Base-by-base conservation (phyloP, 768 basidiomycete species). In the Termitomyces sp. region DNA sequence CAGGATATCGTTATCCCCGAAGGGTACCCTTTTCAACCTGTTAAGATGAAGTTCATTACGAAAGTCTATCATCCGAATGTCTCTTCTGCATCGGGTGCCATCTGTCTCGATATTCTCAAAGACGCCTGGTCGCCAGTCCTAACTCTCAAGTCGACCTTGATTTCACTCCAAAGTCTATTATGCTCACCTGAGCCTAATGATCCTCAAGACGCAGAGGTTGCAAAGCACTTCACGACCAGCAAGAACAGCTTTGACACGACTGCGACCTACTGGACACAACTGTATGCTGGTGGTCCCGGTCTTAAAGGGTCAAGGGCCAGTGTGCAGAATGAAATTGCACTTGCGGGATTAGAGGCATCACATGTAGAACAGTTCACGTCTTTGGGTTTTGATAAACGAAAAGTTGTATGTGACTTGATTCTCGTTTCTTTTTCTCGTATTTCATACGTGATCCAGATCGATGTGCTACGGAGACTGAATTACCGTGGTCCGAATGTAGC, bases 21-120 rank as follows among this genome's bases (percentile, higher is more conserved):
- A 43, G 84, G 91, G 48, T 93, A 93, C 67, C 91, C 90, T 17
- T 92, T 94, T 70, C 89, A 94, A 67, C 94, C 96, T 0, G 88
- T 95, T 53, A 97, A 98, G 80, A 97, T 98, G 93, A 95, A 94
- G 70, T 98, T 98, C 73, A 85, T 96, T 59, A 98, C 95, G 37
- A 94, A 94, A 70, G 89, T 96, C 28, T 97, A 94, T 68, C 94
- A 98, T 69, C 95, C 95, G 3, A 98, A 98, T 66, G 80, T 98
- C 40, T 96, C 94, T 19, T 95, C 92, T 23, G 90, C 88, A 34
- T 93, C 91, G 2, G 95, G 95, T 48, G 94, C 92, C 44, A 98
- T 98, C 73, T 98, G 94, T 71, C 84, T 94, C 55, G 92, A 94
- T 73, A 89, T 86, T 69, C 77, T 86, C 67, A 85, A 82, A 61